Base-by-base conservation (phyloP, 2,329 filamentous ascomycete species). In the Ceratocystis cubensis region DNA sequence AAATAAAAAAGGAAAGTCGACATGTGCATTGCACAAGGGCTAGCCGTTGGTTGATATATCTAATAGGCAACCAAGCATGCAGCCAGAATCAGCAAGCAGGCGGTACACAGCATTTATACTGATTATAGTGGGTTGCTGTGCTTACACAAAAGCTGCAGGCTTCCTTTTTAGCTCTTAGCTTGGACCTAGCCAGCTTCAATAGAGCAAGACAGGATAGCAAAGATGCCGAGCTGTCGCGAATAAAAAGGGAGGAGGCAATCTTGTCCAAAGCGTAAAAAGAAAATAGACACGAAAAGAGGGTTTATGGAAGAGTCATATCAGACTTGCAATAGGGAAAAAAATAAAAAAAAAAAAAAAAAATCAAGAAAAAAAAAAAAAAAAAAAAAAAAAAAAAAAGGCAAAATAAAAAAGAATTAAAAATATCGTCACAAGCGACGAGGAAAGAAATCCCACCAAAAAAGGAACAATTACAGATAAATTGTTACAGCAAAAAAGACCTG, bases 121-220 rank as follows among this genome's bases (percentile, higher is more conserved):
- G 37, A 41, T 44, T 33, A 61, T 28, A 48, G n/a, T 65, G 20
- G 41, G 53, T 66, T 50, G 45, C 30, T 28, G 20, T 33, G 59
- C 65, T 66, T 66, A 66, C 65, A 66, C 46, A 57, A 63, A 50
- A 66, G 45, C 28, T 63, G 59, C 59, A 66, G 65, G 65, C 45
- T 66, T 63, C 59, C 59, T 59, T 59, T 33, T 59, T 59, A n/a
- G 28, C 10, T 33, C 28, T 41, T 59, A 37, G 56, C 56, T 59
- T 30, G 17, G 25, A 41, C 15, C 25, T 33, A 59, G 15, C 8
- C 8, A 53, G 22, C 48, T 25, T 20, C n/a, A 50, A 22, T 10
- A 30, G 22, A 57, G 8, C 46, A 28, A 28, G 20, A 56, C 50
- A 30, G 37, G 37, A 41, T 25, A 13, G 13, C 50, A 13, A 28